Evolutionary conservation across 106 monocot species (phyloP).

Genomic region (Iris macrosiphon): DNA sequence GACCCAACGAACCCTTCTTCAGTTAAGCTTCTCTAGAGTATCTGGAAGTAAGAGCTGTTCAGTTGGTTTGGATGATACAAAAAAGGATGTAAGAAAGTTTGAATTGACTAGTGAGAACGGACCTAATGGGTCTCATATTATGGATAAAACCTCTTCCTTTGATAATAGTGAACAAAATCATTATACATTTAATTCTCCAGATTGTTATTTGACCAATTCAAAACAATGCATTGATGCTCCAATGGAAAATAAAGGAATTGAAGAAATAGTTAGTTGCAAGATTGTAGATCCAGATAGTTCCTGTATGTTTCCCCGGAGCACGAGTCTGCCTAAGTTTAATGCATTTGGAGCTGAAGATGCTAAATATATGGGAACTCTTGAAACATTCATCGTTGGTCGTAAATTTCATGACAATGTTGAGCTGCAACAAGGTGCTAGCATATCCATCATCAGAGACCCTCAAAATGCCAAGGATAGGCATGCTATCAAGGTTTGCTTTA

Average conservation of each 20-base stretch:
- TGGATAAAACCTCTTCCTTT: background rate
- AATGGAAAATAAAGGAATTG: background rate
- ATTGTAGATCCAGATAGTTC: background rate
- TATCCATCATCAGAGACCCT: slow-evolving; percentile 54
- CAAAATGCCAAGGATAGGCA: slow-evolving; percentile 70
- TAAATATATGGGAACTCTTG: slow-evolving; percentile 20
- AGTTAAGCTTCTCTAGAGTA: slow-evolving; percentile 39
- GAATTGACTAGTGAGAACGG: slow-evolving; percentile 7
- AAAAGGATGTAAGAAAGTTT: background rate
- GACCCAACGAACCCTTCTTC: slow-evolving; percentile 66
- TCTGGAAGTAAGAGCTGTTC: slow-evolving; percentile 5
- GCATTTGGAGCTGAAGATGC: slow-evolving; percentile 7
- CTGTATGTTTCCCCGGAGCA: background rate
- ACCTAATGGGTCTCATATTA: background rate
- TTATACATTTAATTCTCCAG: background rate
- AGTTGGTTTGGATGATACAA: slow-evolving; percentile 1
- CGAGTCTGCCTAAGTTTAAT: slow-evolving; percentile 9
- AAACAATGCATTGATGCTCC: background rate
- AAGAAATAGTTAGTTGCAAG: slow-evolving; percentile 3
- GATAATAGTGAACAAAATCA: slow-evolving; percentile 7
- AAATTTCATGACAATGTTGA: slow-evolving; percentile 50
- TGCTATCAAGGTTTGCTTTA: slow-evolving; percentile 70
- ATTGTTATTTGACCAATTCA: slow-evolving; percentile 5
- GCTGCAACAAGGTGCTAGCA: slow-evolving; percentile 33
- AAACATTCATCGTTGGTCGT: slow-evolving; percentile 79